Base-by-base conservation (phyloP, 768 basidiomycete genomes). In the Hypholoma fasciculare region DNA sequence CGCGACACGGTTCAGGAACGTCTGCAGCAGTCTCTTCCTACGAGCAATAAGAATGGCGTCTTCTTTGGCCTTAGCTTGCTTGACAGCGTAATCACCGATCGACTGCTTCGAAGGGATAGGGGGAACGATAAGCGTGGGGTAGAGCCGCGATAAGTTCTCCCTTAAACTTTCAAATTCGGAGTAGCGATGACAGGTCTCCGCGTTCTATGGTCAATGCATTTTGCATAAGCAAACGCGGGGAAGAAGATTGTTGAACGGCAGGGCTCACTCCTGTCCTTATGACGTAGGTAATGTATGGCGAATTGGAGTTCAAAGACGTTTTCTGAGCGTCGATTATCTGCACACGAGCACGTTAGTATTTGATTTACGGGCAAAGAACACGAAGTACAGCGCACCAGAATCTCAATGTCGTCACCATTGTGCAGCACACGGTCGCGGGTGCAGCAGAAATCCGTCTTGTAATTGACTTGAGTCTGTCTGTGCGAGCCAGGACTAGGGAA, bases 71-170 rank as follows among this genome's bases (percentile, higher is more conserved):
- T 96, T 97, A 13, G 84, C 88, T 67, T 95, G 95, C 73, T 98
- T 98, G 60, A 95, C 89, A 1, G 97, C 97, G 78, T 99, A 99
- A 66, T 98, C 97, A 7, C 93, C 86, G 39, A 99, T 80, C 1
- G 90, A 90, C 74, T 98, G 94, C 74, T 99, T 98, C 1, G 92
- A 95, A 2, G 97, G 97, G 52, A 99, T 97, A 43, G 97, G 97
- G 2, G 97, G 96, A 59, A 99, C 89, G 67, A 99, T 98, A 64
- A 96, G 76, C 8, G 96, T 97, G 0, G 97, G 97, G 71, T 99
- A 97, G 46, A 99, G 80, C 67, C 87, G 94, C 51, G 86, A 81
- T 49, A 99, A 83, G 60, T 82, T 90, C 52, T 82, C 81, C 52
- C 97, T 87, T 40, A 99, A 78, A 20, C 94, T 94, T 74, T 98